Conservation (phyloP, 148 eudicot genomes). For the Vaccinium darrowii region DNA sequence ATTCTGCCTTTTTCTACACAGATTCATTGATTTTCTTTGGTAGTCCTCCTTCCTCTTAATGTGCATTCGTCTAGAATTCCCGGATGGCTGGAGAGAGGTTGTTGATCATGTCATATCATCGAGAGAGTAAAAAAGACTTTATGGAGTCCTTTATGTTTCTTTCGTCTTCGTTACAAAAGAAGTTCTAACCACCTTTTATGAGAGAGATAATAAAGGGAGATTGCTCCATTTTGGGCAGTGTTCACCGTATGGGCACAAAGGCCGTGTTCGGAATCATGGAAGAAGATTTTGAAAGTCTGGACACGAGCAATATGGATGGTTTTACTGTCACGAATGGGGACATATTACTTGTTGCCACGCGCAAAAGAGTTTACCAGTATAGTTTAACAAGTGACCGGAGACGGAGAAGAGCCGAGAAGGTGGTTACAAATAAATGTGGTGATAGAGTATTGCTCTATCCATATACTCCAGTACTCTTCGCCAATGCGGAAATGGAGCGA, state of each 20-base stretch:
- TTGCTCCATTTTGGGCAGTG: too few relatives aligned
- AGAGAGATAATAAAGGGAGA: too few relatives aligned
- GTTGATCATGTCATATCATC: too few relatives aligned
- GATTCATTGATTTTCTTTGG: too few relatives aligned
- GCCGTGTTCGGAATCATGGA: neutral
- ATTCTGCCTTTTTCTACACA: too few relatives aligned
- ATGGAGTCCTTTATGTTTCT: too few relatives aligned
- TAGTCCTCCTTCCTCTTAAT: too few relatives aligned
- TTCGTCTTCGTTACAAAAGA: too few relatives aligned
- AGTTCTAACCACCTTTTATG: too few relatives aligned
- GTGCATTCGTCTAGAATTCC: neutral
- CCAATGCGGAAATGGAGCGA: neutral
- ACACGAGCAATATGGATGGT: neutral
- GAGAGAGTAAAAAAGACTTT: too few relatives aligned
- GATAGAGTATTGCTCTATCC: neutral
- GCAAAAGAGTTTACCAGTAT: neutral
- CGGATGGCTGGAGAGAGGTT: neutral
- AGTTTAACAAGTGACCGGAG: neutral
- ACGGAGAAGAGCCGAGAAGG: neutral
- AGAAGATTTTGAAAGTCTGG: neutral
- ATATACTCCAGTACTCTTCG: constrained; percentile 3
- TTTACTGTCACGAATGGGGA: neutral
- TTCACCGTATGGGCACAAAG: neutral
- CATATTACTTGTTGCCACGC: neutral
- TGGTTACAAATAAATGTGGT: neutral